Evolutionary conservation across 176 grass and related monocot species (phyloP).

Genomic region (Ensete ventricosum): DNA sequence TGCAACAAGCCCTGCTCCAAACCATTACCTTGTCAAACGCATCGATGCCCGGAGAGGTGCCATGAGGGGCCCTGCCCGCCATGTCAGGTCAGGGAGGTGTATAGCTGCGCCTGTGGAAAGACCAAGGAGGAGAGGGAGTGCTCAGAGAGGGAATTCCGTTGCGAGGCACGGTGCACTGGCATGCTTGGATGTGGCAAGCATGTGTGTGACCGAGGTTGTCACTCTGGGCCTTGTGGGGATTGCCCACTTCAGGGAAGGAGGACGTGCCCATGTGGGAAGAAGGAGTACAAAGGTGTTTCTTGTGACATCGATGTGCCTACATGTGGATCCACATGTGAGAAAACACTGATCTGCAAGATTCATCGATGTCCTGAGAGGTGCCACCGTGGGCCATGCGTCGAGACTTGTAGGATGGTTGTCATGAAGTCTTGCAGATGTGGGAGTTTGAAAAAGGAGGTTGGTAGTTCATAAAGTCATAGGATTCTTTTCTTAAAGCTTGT

Average conservation of each 20-base stretch:
- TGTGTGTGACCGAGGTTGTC: conserved; percentile 79
- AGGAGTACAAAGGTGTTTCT: conserved; percentile 53
- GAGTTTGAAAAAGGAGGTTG: conserved; percentile 73
- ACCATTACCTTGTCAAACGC: conserved; percentile 49
- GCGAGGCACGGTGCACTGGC: conserved; percentile 47
- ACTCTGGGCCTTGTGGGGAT: conserved; percentile 58
- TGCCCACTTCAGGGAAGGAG: conserved; percentile 67
- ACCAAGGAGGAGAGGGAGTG: conserved; percentile 43
- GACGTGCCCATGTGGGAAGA: conserved; percentile 85
- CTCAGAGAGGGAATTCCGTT: conserved; percentile 51
- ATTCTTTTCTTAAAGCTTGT: neutral
- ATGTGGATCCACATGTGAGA: conserved; percentile 72
- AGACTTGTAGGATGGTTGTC: conserved; percentile 64
- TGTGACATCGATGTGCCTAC: conserved; percentile 65
- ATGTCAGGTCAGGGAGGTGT: conserved; percentile 39
- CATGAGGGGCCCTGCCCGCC: conserved; percentile 61
- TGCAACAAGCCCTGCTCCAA: conserved; percentile 44
- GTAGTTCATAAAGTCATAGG: neutral
- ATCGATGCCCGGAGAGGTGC: conserved; percentile 48
- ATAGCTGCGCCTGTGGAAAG: conserved; percentile 62
- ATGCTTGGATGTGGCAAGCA: conserved; percentile 63
- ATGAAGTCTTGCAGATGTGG: conserved; percentile 66
- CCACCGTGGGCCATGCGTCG: conserved; percentile 58
- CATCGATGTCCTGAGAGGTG: conserved; percentile 83
- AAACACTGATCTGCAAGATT: conserved; percentile 51